These are phyloP conservation scores for Patellifolia procumbens DNA, from an alignment of 179 eudicot genomes.

Conservation along the genomic window DNA sequence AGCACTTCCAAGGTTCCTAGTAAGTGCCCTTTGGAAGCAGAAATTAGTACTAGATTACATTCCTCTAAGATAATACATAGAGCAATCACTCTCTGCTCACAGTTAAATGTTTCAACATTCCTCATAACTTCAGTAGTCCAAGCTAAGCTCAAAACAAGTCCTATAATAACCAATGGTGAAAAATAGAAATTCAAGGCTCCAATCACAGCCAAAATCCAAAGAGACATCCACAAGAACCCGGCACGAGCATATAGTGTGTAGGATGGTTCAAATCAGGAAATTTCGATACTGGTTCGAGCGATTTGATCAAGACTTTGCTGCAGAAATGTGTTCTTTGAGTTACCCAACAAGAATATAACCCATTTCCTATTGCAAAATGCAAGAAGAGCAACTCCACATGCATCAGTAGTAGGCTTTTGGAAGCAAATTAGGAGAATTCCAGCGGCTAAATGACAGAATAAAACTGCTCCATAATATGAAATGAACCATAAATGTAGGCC, in stretches of 20 bases:
- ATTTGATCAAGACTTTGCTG: constrained; percentile 56
- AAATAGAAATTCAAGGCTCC: constrained; percentile 81
- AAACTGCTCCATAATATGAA: constrained; percentile 84
- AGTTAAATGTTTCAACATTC: constrained; percentile 84
- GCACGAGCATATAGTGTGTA: constrained; percentile 75
- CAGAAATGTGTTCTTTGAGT: constrained; percentile 64
- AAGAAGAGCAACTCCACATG: constrained; percentile 65
- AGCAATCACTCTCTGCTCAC: constrained; percentile 84
- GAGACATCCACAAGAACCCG: constrained; percentile 84
- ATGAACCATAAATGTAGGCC: constrained; percentile 83
- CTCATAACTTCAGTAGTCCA: constrained; percentile 97
- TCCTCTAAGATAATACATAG: constrained; percentile 86
- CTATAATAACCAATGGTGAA: constrained; percentile 63
- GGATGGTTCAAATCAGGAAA: constrained; percentile 74
- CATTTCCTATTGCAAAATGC: constrained; percentile 75
- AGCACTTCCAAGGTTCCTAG: constrained; percentile 88
- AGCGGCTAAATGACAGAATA: constrained; percentile 58
- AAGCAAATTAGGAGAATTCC: constrained; percentile 90
- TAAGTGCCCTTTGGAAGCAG: constrained; percentile 85
- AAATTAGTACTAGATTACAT: constrained; percentile 78
- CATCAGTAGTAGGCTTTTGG: constrained; percentile 78
- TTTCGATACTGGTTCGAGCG: constrained; percentile 77
- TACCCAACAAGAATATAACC: constrained; percentile 89
- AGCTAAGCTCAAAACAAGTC: constrained; percentile 63
- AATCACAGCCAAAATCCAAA: constrained; percentile 88